Conservation (phyloP, 495 filamentous ascomycete species). For the Trichoderma parareesei region DNA sequence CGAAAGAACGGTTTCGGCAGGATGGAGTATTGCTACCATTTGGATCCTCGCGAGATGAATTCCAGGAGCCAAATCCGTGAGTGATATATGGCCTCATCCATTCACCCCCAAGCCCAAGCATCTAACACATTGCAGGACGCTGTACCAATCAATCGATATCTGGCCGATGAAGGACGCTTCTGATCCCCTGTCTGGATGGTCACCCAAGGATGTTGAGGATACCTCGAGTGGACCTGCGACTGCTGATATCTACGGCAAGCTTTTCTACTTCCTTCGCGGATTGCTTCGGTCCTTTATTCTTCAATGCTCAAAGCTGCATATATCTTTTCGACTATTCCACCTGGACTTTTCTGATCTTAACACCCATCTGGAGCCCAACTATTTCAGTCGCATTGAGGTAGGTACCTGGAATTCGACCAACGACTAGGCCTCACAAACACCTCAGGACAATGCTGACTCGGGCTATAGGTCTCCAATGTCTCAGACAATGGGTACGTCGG, state of each 20-base stretch:
- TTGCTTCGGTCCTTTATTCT: background rate
- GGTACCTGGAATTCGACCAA: too few relatives aligned
- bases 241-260: conserved; percentile 26
- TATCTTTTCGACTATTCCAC: background rate
- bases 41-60: conserved; percentile 20
- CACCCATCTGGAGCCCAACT: background rate
- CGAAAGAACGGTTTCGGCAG: conserved; percentile 20
- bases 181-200: conserved; percentile 18
- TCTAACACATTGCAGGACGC: background rate
- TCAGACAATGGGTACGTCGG: background rate
- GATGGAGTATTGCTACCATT: conserved; percentile 32
- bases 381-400: background rate
- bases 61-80: background rate
- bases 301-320: background rate
- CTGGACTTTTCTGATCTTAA: background rate
- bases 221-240: conserved; percentile 9
- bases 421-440: too few relatives aligned
- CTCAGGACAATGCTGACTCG: too few relatives aligned
- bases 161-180: background rate
- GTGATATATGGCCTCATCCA: too few relatives aligned
- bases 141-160: background rate
- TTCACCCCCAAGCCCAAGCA: too few relatives aligned
- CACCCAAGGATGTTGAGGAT: conserved; percentile 17
- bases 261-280: conserved; percentile 21
- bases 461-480: background rate